Percentiles rank a stretch among this genome's conserved stretches.
Conservation (phyloP, 1,139 yeast genomes). For the Torulaspora pretoriensis region DNA sequence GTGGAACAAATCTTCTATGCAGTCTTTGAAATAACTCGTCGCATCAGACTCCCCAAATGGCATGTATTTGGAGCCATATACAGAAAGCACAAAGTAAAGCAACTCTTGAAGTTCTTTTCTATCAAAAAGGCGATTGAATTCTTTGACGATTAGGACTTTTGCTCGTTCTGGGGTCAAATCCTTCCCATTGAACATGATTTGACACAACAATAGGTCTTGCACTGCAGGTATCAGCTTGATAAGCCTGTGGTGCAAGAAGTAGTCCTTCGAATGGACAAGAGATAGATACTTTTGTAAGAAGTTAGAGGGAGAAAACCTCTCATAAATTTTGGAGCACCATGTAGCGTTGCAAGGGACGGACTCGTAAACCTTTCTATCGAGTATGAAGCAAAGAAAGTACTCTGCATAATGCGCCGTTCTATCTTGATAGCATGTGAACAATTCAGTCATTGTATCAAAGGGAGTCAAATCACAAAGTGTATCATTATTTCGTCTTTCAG, state of each 20-base stretch:
- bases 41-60: constrained; percentile 19
- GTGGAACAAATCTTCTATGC: constrained; percentile 23
- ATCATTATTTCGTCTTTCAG: constrained; percentile 19
- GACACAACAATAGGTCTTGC: constrained; percentile 17
- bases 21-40: constrained; percentile 22
- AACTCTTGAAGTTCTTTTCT: constrained; percentile 19
- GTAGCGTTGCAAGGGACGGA: constrained; percentile 19
- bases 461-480: constrained; percentile 23
- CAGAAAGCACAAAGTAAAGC: constrained; percentile 26
- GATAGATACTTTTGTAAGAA: constrained; percentile 17
- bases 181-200: constrained; percentile 10
- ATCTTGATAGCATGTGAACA: constrained; percentile 21
- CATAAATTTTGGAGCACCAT: constrained; percentile 18
- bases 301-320: constrained; percentile 4
- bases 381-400: constrained; percentile 24
- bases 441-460: constrained; percentile 20
- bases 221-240: constrained; percentile 22
- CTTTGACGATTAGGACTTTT: constrained; percentile 11
- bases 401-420: constrained; percentile 12
- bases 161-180: constrained; percentile 5
- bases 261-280: constrained; percentile 20
- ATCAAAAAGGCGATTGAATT: constrained; percentile 26
- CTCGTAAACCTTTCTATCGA: constrained; percentile 31
- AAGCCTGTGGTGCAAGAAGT: constrained; percentile 28
- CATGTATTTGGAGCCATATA: constrained; percentile 23